Base-by-base conservation (phyloP, 257 asterid genomes). In the Solanum rostratum region DNA sequence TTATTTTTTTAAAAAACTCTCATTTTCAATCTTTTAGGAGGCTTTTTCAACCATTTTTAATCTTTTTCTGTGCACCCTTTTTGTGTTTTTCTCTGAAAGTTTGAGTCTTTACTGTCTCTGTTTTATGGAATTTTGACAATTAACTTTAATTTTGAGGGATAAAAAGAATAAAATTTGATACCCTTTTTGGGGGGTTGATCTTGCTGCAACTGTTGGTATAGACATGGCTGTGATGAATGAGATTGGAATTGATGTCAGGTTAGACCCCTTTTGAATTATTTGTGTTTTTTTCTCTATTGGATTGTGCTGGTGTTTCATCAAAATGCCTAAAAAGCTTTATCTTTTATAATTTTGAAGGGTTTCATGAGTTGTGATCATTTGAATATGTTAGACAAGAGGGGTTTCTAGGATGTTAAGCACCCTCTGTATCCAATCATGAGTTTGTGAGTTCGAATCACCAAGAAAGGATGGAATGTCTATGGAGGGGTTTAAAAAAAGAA, bases 211-310 rank as follows among this genome's bases (percentile, higher is more conserved):
- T 73, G 24, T 27, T 78, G 63, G 63, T 79, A 24, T 73, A 80
- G 76, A 27, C 13, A 84, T 86, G 86, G 86, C 41, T 24, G 73
- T 78, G 10, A 80, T 79, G 83, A 92, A 91, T 41, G 92, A 89
- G 79, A 85, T 91, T 84, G 92, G 85, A 63, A 80, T 87, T 71
- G 94, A 90, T 86, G 84, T 87, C 88, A 87, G 94, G 92, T 91
- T 27, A 59, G 80, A 74, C 27, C 82, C 87, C 57, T 79, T 71
- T n/a, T 24, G 46, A 24, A n/a, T n/a, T 85, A 54, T 60, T 45
- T 86, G 16, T 60, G 14, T 19, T 10, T 24, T 8, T 2, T 8
- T 20, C 29, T n/a, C 30, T 57, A 2, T 24, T 73, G 18, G 22
- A 39, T 20, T 30, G 46, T 30, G 24, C 30, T 33, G 7, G 33